Evolutionary conservation across 2,329 filamentous ascomycete genomes (phyloP).

Genomic region (Claviceps paspali): DNA sequence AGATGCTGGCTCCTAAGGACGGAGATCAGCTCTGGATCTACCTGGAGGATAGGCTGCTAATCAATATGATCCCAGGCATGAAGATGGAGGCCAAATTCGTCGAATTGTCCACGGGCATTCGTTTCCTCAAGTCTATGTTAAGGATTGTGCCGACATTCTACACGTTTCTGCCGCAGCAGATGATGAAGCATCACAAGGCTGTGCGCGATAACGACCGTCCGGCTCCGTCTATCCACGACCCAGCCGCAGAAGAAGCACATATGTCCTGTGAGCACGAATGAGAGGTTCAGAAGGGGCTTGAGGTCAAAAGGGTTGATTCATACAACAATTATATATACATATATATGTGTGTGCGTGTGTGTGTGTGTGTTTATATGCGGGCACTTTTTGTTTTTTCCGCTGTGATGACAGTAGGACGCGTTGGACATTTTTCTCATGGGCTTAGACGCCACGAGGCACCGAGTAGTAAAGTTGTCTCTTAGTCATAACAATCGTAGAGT

Average conservation of each 20-base stretch:
- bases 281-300: neutral
- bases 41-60: slow-evolving; percentile 44
- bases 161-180: slow-evolving; percentile 48
- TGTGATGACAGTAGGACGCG: no score
- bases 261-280: slow-evolving; percentile 8
- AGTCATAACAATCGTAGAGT: no score
- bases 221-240: slow-evolving; percentile 27
- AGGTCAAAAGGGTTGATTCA: no score
- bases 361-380: no score
- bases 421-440: no score
- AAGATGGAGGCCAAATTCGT: slow-evolving; percentile 42
- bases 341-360: no score
- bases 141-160: slow-evolving; percentile 47
- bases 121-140: slow-evolving; percentile 46
- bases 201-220: slow-evolving; percentile 31
- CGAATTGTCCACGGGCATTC: slow-evolving; percentile 44
- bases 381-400: no score
- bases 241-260: slow-evolving; percentile 12
- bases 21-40: slow-evolving; percentile 33
- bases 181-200: slow-evolving; percentile 52
- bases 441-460: no score
- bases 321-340: no score
- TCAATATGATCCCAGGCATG: slow-evolving; percentile 46
- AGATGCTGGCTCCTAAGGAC: slow-evolving; percentile 5
- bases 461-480: no score